Conservation (phyloP, 2,329 filamentous ascomycete species). For the Ascochyta viciae-villosae region DNA sequence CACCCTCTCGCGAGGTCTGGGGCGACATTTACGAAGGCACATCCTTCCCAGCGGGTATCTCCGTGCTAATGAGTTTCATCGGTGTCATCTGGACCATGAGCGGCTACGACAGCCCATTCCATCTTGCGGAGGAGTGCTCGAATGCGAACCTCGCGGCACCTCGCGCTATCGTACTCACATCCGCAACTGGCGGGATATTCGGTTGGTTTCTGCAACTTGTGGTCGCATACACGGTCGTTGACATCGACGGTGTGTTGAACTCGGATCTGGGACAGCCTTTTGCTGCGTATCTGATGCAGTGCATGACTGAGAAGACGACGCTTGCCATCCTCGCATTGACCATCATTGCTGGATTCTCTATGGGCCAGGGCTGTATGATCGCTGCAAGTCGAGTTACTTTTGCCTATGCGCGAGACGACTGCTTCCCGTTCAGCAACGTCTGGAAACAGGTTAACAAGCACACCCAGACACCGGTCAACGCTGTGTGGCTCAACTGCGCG, state of each 20-base stretch:
- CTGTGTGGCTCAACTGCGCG: conserved; percentile 70
- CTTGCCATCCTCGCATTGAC: conserved; percentile 70
- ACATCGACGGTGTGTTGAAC: conserved; percentile 65
- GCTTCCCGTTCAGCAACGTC: conserved; percentile 66
- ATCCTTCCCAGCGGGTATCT: conserved; percentile 70
- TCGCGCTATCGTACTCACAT: conserved; percentile 74
- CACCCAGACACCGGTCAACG: conserved; percentile 73
- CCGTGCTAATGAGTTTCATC: conserved; percentile 75
- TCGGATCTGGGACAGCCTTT: conserved; percentile 73
- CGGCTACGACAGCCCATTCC: conserved; percentile 74
- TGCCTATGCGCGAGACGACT: conserved; percentile 75
- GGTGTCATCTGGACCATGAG: conserved; percentile 73
- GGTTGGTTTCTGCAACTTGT: conserved; percentile 79
- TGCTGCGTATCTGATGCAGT: conserved; percentile 72
- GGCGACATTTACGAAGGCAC: conserved; percentile 70
- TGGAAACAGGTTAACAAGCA: conserved; percentile 66
- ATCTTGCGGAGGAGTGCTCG: conserved; percentile 77
- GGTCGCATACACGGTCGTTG: conserved; percentile 73
- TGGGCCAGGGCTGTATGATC: conserved; percentile 78
- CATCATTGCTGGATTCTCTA: conserved; percentile 72
- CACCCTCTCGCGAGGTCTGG: conserved; percentile 67
- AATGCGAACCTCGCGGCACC: conserved; percentile 75
- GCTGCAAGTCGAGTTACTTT: conserved; percentile 72
- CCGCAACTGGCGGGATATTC: conserved; percentile 68
- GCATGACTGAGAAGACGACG: conserved; percentile 66